Evolutionary conservation across 108 stramenopile genomes (phyloP).

Genomic region (Skeletonema costatum): DNA sequence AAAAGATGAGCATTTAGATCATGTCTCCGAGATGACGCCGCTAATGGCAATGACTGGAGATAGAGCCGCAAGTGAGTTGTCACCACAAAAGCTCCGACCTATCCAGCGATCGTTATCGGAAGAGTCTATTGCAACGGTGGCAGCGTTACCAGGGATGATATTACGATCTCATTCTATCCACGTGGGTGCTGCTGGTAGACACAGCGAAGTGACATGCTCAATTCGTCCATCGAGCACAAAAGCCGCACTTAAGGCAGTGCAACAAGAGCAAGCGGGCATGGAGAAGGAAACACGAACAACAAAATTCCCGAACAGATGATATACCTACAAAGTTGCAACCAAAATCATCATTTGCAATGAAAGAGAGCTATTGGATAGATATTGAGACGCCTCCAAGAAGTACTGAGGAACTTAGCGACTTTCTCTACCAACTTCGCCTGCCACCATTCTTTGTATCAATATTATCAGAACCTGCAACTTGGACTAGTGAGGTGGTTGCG

Average conservation of each 20-base stretch:
- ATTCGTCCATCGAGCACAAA: slow-evolving; percentile 31
- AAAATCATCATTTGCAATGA: not conserved
- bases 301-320: not conserved
- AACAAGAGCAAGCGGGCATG: slow-evolving; percentile 26
- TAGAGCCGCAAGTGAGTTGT: not conserved
- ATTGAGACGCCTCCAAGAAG: slow-evolving; percentile 49
- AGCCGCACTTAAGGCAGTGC: slow-evolving; percentile 35
- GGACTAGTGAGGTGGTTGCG: slow-evolving; percentile 55
- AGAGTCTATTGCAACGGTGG: slow-evolving; percentile 35
- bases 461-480: slow-evolving; percentile 43
- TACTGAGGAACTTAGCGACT: slow-evolving; percentile 43
- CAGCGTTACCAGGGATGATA: slow-evolving; percentile 38
- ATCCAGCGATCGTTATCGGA: slow-evolving; percentile 12
- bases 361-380: slow-evolving; percentile 60
- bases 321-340: not conserved
- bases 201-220: slow-evolving; percentile 9
- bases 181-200: slow-evolving; percentile 1
- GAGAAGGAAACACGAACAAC: not conserved
- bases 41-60: slow-evolving; percentile 1
- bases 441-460: slow-evolving; percentile 51
- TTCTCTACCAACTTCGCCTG: slow-evolving; percentile 43
- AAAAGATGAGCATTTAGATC: slow-evolving; percentile 20
- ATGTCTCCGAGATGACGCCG: slow-evolving; percentile 24
- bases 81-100: not conserved
- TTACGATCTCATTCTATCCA: slow-evolving; percentile 37